Percentiles rank a stretch among this genome's conserved stretches.
Conservation (phyloP, 345 rosid species). For the Abelmoschus esculentus region DNA sequence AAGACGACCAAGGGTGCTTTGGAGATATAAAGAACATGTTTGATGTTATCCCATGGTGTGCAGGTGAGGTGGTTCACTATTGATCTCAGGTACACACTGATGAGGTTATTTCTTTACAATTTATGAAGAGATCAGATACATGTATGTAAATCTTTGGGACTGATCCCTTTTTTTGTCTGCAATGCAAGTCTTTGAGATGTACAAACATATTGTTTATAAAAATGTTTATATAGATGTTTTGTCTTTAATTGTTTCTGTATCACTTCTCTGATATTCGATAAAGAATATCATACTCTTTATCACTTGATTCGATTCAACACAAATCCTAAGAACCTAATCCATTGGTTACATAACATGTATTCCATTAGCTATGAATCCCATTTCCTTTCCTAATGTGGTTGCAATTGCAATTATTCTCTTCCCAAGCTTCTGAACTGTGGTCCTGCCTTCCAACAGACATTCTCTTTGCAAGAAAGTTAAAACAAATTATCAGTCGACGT, state of each 20-base stretch:
- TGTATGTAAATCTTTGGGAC: conserved; percentile 30
- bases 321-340: too few relatives aligned
- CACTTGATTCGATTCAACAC: too few relatives aligned
- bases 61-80: conserved; percentile 14
- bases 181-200: conserved; percentile 18
- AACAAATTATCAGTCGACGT: too few relatives aligned
- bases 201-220: conserved; percentile 3
- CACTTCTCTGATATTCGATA: too few relatives aligned
- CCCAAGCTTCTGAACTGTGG: too few relatives aligned
- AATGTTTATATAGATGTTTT: background rate
- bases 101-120: conserved; percentile 22
- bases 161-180: background rate
- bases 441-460: too few relatives aligned
- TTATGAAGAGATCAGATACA: conserved; percentile 24
- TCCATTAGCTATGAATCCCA: too few relatives aligned
- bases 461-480: too few relatives aligned
- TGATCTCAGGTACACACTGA: conserved; percentile 15
- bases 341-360: too few relatives aligned
- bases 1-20: background rate
- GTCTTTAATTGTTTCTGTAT: background rate
- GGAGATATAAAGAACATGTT: background rate
- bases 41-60: conserved; percentile 3
- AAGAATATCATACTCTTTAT: too few relatives aligned
- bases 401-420: too few relatives aligned
- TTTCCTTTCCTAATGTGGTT: too few relatives aligned